phyloP scores from a whole-genome alignment of 345 rosid species.

The Eucalyptus pauciflora region DNA sequence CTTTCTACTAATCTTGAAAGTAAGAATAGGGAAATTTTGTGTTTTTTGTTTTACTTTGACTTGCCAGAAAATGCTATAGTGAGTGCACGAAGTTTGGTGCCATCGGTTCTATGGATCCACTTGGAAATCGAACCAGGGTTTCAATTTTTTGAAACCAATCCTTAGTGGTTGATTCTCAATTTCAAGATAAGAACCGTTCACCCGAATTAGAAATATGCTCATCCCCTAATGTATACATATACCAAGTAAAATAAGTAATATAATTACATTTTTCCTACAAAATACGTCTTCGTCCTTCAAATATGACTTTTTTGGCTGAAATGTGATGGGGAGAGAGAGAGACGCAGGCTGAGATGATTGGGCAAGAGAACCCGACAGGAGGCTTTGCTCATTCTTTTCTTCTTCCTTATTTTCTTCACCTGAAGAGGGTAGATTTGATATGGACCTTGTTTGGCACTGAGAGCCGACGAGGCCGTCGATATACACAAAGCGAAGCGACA shows the following conservation, averaged over 20 bases:
- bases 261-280: too few species aligned
- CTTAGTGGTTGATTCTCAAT: accelerated
- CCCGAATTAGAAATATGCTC: too few species aligned
- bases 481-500: background rate
- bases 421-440: background rate
- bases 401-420: background rate
- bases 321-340: background rate
- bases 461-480: background rate
- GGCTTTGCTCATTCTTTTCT: background rate
- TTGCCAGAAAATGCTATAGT: accelerated
- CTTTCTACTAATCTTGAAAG: too few species aligned
- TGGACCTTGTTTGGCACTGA: background rate
- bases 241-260: too few species aligned
- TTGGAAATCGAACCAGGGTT: accelerated
- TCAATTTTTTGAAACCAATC: too few species aligned
- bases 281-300: too few species aligned
- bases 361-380: background rate
- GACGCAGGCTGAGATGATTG: background rate
- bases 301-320: too few species aligned
- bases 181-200: too few species aligned
- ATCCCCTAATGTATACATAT: too few species aligned
- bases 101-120: accelerated
- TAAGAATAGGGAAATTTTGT: too few species aligned
- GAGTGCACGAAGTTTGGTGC: too few species aligned
- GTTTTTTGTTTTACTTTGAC: too few species aligned